Conservation (phyloP, 768 basidiomycete genomes). For the Xerocomellus intermedius region DNA sequence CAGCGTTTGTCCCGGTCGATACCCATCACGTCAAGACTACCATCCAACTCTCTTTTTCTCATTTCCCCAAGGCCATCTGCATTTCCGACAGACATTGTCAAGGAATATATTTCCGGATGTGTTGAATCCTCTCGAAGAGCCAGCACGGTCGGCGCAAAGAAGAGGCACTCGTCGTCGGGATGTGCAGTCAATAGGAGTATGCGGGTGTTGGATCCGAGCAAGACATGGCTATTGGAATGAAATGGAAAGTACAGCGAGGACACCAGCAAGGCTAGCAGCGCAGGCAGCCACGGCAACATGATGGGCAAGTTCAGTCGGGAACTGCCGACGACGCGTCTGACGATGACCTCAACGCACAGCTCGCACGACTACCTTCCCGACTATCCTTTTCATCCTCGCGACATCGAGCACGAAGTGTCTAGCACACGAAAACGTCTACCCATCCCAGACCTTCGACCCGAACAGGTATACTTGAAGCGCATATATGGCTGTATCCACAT, state of each 20-base stretch:
- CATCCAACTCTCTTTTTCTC: constrained; percentile 56
- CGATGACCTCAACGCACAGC: constrained; percentile 23
- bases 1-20: constrained; percentile 52
- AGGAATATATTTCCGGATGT: constrained; percentile 45
- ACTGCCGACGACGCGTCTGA: constrained; percentile 16
- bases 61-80: constrained; percentile 70
- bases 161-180: constrained; percentile 93
- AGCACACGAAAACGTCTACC: constrained; percentile 43
- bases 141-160: constrained; percentile 85
- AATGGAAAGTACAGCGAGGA: constrained; percentile 28
- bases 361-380: constrained; percentile 22
- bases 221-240: constrained; percentile 21
- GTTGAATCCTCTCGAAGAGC: constrained; percentile 38
- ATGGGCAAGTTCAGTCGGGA: constrained; percentile 12
- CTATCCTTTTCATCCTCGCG: constrained; percentile 13
- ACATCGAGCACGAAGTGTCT: constrained; percentile 14
- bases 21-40: constrained; percentile 68
- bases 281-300: constrained; percentile 20
- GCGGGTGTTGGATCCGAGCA: constrained; percentile 13
- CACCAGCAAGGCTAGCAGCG: constrained; percentile 12
- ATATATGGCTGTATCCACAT: constrained; percentile 53
- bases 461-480: constrained; percentile 65
- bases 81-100: constrained; percentile 80
- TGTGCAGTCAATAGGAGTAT: constrained; percentile 84
- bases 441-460: constrained; percentile 77